Percentiles rank a stretch among this genome's conserved stretches.
Evolutionary conservation across 148 eudicot species (phyloP).

Genomic region (Heliosperma pusillum): DNA sequence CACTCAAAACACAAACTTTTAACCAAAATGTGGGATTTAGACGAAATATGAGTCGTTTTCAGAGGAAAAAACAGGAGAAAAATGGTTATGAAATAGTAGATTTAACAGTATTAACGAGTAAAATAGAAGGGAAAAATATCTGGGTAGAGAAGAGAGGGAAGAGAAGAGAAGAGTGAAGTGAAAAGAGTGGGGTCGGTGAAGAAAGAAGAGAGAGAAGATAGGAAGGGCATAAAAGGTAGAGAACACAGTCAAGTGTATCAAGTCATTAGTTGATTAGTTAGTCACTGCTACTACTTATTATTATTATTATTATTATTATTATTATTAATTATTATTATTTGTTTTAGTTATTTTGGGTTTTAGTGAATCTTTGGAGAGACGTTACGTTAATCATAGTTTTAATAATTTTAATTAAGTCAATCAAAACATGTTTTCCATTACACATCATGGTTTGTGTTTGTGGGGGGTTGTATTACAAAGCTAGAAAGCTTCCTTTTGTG

Average conservation of each 20-base stretch:
- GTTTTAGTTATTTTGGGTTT: constrained; percentile 42
- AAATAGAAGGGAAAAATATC: constrained; percentile 20
- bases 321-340: too few species aligned
- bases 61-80: constrained; percentile 17
- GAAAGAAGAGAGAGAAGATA: constrained; percentile 13
- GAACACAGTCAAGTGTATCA: constrained; percentile 6
- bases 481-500: not conserved
- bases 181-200: constrained; percentile 34
- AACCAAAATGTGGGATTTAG: constrained; percentile 9
- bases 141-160: constrained; percentile 15
- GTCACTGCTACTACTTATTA: too few species aligned
- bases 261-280: not conserved
- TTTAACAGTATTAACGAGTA: constrained; percentile 11
- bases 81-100: constrained; percentile 8
- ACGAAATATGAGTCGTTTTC: not conserved
- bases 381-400: constrained; percentile 45
- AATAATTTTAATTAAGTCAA: not conserved
- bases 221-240: constrained; percentile 22
- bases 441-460: not conserved
- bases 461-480: not conserved
- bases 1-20: not conserved
- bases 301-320: too few species aligned
- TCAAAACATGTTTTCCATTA: not conserved
- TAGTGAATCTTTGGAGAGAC: constrained; percentile 57
- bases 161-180: constrained; percentile 26